These are phyloP conservation scores for Teratosphaeriaceae sp. DNA, from an alignment of 2,329 filamentous ascomycete genomes.

Conservation along the genomic window DNA sequence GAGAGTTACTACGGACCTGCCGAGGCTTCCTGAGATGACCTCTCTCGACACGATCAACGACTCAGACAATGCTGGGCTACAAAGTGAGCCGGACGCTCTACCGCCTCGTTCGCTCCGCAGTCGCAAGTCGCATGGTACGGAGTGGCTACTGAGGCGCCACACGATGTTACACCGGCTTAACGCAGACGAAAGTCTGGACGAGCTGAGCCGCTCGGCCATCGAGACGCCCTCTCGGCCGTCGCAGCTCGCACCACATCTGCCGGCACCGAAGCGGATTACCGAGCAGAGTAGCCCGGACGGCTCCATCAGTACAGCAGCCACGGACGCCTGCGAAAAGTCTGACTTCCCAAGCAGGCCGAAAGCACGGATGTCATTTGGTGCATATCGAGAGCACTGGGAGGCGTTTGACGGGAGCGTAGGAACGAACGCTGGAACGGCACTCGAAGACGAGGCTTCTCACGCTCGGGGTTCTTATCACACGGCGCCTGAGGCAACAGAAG, in stretches of 20 bases:
- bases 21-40: neutral
- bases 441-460: neutral
- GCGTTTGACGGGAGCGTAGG: neutral
- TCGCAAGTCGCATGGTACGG: constrained; percentile 2
- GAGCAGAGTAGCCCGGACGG: neutral
- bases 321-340: neutral
- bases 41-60: neutral
- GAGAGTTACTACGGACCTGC: neutral
- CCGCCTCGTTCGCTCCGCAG: neutral
- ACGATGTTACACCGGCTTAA: constrained; percentile 4
- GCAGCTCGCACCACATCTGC: neutral
- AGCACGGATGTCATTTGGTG: neutral
- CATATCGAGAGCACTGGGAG: neutral
- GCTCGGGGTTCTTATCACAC: neutral
- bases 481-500: neutral
- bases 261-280: too few relatives aligned
- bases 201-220: constrained; percentile 4
- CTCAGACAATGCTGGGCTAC: constrained; percentile 1
- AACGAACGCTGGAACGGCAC: neutral
- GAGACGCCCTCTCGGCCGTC: constrained; percentile 4
- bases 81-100: constrained; percentile 3
- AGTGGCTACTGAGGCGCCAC: constrained; percentile 8
- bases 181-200: constrained; percentile 10
- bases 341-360: neutral
- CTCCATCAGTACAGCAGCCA: neutral